Percentiles rank a stretch among this genome's conserved stretches.
phyloP scores from a whole-genome alignment of 208 protist genomes.

The Trypanosoma congolense region DNA sequence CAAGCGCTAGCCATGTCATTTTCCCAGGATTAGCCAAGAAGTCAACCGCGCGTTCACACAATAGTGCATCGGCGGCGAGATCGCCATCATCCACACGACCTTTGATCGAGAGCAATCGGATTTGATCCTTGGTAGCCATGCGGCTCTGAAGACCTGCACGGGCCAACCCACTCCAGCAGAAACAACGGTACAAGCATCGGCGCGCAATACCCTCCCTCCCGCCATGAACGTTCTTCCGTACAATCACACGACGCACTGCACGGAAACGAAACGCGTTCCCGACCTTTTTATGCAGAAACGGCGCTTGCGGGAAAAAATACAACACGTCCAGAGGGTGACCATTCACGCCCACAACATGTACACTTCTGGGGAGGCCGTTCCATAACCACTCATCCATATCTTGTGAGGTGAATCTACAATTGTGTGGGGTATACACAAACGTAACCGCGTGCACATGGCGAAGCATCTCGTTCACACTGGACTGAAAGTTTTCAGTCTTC shows the following conservation, averaged over 20 bases:
- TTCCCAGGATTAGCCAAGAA: slow-evolving; percentile 63
- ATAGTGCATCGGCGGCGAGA: slow-evolving; percentile 32
- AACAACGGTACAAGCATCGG: slow-evolving; percentile 12
- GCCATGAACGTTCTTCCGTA: slow-evolving; percentile 29
- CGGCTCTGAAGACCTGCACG: slow-evolving; percentile 5
- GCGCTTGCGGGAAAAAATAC: slow-evolving; percentile 68
- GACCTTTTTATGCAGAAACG: slow-evolving; percentile 56
- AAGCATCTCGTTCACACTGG: slow-evolving; percentile 17
- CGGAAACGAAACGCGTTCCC: slow-evolving; percentile 70
- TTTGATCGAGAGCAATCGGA: slow-evolving; percentile 4
- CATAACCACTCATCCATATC: slow-evolving; percentile 46
- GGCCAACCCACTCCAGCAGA: slow-evolving; percentile 25
- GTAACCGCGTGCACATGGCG: slow-evolving; percentile 15
- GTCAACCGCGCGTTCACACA: slow-evolving; percentile 57
- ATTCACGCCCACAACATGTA: slow-evolving; percentile 73
- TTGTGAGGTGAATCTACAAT: slow-evolving; percentile 37
- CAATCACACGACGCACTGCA: slow-evolving; percentile 37
- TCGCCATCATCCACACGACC: slow-evolving; percentile 7
- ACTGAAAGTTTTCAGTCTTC: slow-evolving; percentile 7
- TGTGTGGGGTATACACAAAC: slow-evolving; percentile 21
- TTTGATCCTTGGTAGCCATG: slow-evolving; percentile 13
- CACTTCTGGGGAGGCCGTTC: slow-evolving; percentile 40
- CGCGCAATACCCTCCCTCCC: slow-evolving; percentile 12
- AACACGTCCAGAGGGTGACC: slow-evolving; percentile 42
- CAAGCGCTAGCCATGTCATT: slow-evolving; percentile 30